phyloP scores from a whole-genome alignment of 768 basidiomycete species.

The Termitomyces sp. region DNA sequence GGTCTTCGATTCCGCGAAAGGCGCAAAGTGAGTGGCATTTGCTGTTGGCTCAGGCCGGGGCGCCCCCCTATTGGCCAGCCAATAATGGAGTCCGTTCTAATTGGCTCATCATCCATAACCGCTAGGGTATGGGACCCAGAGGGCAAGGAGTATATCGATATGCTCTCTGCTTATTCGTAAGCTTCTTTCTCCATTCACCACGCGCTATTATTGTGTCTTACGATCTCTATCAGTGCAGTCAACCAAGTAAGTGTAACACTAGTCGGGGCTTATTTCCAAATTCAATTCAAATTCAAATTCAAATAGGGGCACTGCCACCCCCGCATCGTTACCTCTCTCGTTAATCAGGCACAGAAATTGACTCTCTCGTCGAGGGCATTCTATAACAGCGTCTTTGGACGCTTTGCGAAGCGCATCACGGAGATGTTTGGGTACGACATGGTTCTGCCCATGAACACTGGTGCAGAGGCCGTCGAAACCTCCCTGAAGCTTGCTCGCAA shows the following conservation, averaged over 20 bases:
- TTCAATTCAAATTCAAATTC: not conserved
- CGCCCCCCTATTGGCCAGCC: conserved; percentile 15
- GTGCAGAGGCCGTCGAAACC: conserved; percentile 97
- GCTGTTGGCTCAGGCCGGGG: conserved; percentile 19
- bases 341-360: conserved; percentile 81
- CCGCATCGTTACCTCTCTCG: conserved; percentile 72
- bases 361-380: conserved; percentile 96
- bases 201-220: conserved; percentile 3
- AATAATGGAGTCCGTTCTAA: conserved; percentile 6
- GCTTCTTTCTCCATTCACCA: conserved; percentile 19
- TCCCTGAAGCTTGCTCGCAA: conserved; percentile 93
- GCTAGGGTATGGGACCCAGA: conserved; percentile 89
- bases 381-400: conserved; percentile 88
- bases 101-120: conserved; percentile 10
- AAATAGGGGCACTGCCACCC: conserved; percentile 87
- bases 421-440: conserved; percentile 88
- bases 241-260: conserved; percentile 59
- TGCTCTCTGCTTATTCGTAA: conserved; percentile 96
- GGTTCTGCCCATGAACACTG: conserved; percentile 98
- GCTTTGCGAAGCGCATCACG: conserved; percentile 83
- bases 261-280: not conserved
- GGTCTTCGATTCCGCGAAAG: conserved; percentile 86
- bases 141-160: conserved; percentile 94
- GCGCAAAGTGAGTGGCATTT: conserved; percentile 73
- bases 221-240: conserved; percentile 52